Evolutionary conservation across 2,329 filamentous ascomycete species (phyloP).

Genomic region (Monilinia fructigena): DNA sequence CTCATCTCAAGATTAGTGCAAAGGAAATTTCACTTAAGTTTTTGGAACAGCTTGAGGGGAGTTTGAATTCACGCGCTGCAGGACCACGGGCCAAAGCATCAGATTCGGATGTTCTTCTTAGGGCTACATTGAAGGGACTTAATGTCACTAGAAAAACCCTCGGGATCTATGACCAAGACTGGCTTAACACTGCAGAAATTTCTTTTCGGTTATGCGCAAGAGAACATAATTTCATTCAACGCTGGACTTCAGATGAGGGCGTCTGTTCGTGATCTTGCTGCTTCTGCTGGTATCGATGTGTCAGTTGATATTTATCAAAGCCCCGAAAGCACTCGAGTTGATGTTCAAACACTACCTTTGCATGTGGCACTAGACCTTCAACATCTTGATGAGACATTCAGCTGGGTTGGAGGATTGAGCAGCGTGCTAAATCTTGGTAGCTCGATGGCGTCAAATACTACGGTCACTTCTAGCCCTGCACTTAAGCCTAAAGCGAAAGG

Average conservation of each 20-base stretch:
- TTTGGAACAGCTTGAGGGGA: constrained; percentile 39
- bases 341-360: constrained; percentile 74
- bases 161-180: constrained; percentile 31
- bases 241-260: constrained; percentile 55
- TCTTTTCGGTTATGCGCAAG: constrained; percentile 60
- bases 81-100: constrained; percentile 18
- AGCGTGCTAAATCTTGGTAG: constrained; percentile 85
- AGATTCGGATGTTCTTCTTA: constrained; percentile 37
- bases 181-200: constrained; percentile 52
- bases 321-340: constrained; percentile 50
- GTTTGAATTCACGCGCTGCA: constrained; percentile 25
- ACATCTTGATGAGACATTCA: constrained; percentile 79
- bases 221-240: constrained; percentile 64
- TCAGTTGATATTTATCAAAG: constrained; percentile 53
- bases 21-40: constrained; percentile 38
- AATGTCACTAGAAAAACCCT: constrained; percentile 28
- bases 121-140: constrained; percentile 36
- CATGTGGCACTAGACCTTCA: constrained; percentile 75
- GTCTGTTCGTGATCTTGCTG: constrained; percentile 59
- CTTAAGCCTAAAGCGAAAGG: constrained; percentile 50
- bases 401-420: constrained; percentile 87
- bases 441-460: constrained; percentile 75
- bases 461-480: constrained; percentile 45
- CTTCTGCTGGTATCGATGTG: constrained; percentile 57
- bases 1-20: constrained; percentile 31